A percentile compares a stretch with the other conserved stretches of the same genome.
Conservation (phyloP, 176 grass and related monocot genomes). For the Avena insularis region DNA sequence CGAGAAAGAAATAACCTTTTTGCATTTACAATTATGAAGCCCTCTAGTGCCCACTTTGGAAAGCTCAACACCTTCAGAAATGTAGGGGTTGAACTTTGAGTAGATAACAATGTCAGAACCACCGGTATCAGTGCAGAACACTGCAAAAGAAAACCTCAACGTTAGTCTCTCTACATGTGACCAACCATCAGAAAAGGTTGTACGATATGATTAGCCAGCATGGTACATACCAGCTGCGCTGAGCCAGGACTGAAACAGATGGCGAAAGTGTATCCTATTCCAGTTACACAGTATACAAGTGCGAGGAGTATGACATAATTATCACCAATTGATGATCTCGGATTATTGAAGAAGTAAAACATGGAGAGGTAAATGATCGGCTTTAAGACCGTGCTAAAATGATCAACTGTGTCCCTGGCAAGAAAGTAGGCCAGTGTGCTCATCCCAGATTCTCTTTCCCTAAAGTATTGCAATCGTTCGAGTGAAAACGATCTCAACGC, state of each 20-base stretch:
- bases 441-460: constrained; percentile 87
- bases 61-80: constrained; percentile 67
- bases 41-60: constrained; percentile 87
- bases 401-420: constrained; percentile 80
- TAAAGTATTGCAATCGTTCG: constrained; percentile 63
- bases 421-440: constrained; percentile 82
- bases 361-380: constrained; percentile 87
- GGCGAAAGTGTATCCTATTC: constrained; percentile 83
- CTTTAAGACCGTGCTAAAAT: constrained; percentile 80
- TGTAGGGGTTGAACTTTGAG: constrained; percentile 56
- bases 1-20: constrained; percentile 50
- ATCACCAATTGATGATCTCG: constrained; percentile 62
- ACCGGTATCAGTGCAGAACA: constrained; percentile 81
- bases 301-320: constrained; percentile 72
- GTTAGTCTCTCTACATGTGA: neutral
- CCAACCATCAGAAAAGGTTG: constrained; percentile 20
- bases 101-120: constrained; percentile 75
- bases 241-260: constrained; percentile 81
- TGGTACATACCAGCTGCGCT: constrained; percentile 65
- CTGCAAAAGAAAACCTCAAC: constrained; percentile 39
- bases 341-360: constrained; percentile 95
- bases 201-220: neutral
- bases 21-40: constrained; percentile 80
- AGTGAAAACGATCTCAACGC: constrained; percentile 64
- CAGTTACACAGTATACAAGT: constrained; percentile 86